Percentiles rank a stretch among this genome's conserved stretches.
These are phyloP conservation scores for Paracoccidioides lutzii DNA, from an alignment of 2,329 filamentous ascomycete species.

Conservation along the genomic window DNA sequence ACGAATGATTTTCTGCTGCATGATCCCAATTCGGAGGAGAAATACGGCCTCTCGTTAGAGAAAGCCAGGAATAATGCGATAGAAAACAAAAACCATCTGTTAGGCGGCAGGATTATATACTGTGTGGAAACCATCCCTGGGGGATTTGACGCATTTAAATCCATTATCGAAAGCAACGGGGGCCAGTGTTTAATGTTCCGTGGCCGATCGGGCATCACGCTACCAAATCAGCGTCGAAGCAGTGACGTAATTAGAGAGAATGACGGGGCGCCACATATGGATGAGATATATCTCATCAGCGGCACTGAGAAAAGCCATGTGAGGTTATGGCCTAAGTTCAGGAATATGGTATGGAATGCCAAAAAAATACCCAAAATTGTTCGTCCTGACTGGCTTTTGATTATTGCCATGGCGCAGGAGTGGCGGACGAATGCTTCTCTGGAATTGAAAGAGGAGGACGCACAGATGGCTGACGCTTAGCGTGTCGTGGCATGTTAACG, in stretches of 20 bases:
- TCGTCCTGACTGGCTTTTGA: conserved; percentile 75
- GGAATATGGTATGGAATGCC: conserved; percentile 61
- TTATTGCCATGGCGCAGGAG: conserved; percentile 79
- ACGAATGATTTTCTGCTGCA: conserved; percentile 54
- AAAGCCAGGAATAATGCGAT: conserved; percentile 58
- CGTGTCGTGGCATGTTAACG: neutral
- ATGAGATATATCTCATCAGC: conserved; percentile 73
- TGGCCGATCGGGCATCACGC: conserved; percentile 55
- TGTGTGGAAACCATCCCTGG: conserved; percentile 70
- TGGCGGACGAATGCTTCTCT: conserved; percentile 55
- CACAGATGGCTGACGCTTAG: conserved; percentile 15
- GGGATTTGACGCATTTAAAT: conserved; percentile 69
- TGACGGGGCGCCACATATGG: conserved; percentile 43
- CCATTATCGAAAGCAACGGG: conserved; percentile 79
- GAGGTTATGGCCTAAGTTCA: conserved; percentile 67
- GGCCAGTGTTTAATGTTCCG: conserved; percentile 68
- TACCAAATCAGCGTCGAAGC: conserved; percentile 44
- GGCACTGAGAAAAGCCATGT: conserved; percentile 54
- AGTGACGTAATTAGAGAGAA: conserved; percentile 25
- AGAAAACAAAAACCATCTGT: conserved; percentile 61
- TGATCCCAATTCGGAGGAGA: conserved; percentile 61
- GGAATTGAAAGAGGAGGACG: conserved; percentile 25
- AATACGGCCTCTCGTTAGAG: conserved; percentile 55
- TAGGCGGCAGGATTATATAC: conserved; percentile 67
- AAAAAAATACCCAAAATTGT: conserved; percentile 74